Evolutionary conservation across 257 asterid genomes (phyloP).

Genomic region (Solanum tarijense): DNA sequence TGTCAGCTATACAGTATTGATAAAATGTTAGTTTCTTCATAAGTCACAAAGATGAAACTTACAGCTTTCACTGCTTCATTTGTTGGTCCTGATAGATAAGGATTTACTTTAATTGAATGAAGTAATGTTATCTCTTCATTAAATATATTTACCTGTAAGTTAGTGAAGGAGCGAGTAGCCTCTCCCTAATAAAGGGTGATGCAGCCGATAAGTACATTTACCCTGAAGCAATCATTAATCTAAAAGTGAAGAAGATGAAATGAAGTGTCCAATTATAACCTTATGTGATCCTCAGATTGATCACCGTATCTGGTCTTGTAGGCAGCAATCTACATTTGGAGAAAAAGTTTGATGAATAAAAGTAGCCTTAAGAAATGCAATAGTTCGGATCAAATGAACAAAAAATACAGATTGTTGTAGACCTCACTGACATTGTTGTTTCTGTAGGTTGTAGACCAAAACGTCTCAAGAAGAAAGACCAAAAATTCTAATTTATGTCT

Average conservation of each 20-base stretch:
- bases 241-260: not conserved
- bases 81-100: not conserved
- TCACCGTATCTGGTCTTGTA: not conserved
- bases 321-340: not conserved
- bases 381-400: not conserved
- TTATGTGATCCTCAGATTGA: not conserved
- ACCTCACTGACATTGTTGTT: not conserved
- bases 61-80: no score
- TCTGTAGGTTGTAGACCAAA: not conserved
- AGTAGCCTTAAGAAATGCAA: not conserved
- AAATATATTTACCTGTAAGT: not conserved
- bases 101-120: not conserved
- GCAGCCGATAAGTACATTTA: not conserved
- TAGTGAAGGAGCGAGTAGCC: not conserved
- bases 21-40: not conserved
- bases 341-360: not conserved
- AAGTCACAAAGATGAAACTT: not conserved
- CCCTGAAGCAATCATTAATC: not conserved
- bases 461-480: not conserved
- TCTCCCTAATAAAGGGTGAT: not conserved
- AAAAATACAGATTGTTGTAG: not conserved
- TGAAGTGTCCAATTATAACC: not conserved
- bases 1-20: not conserved
- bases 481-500: not conserved
- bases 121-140: not conserved